Evolutionary conservation across 371 early-diverging fungal genomes (phyloP).

Genomic region (Mucor irregularis): DNA sequence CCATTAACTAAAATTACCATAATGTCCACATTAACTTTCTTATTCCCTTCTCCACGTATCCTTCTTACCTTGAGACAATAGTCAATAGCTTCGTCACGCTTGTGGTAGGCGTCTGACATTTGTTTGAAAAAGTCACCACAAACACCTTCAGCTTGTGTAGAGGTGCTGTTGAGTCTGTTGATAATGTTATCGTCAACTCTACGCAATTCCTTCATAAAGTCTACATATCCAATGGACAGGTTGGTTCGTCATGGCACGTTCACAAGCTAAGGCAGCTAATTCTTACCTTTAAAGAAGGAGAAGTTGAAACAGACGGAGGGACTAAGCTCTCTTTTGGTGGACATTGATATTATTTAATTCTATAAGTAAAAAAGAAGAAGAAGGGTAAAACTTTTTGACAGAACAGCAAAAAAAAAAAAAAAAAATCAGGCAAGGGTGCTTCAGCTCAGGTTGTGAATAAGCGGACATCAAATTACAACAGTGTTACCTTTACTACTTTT

Average conservation of each 20-base stretch:
- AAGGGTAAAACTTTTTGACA: background rate
- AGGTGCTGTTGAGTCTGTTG: constrained; percentile 71
- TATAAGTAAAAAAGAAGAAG: background rate
- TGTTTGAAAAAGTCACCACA: constrained; percentile 71
- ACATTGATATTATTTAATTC: constrained; percentile 4
- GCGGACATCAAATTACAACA: no score
- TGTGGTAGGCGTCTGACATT: constrained; percentile 64
- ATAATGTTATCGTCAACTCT: constrained; percentile 83
- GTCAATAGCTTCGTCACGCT: constrained; percentile 69
- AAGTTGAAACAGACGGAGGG: constrained; percentile 64
- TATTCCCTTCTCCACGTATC: no score
- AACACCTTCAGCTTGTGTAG: constrained; percentile 64
- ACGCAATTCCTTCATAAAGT: constrained; percentile 71
- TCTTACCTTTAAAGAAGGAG: constrained; percentile 71
- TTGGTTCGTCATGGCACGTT: no score
- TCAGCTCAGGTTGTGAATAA: no score
- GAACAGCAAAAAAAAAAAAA: background rate
- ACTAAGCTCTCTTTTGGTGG: constrained; percentile 30
- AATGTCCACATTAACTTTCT: background rate
- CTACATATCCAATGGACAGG: no score
- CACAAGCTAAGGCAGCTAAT: no score
- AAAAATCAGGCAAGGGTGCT: no score
- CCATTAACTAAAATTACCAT: constrained; percentile 48
- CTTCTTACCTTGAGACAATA: constrained; percentile 64
- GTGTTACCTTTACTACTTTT: no score